Evolutionary conservation across 257 asterid species (phyloP), one percentile per base, ranked within the genome.

Genomic region (Solanum gracilifrons): DNA sequence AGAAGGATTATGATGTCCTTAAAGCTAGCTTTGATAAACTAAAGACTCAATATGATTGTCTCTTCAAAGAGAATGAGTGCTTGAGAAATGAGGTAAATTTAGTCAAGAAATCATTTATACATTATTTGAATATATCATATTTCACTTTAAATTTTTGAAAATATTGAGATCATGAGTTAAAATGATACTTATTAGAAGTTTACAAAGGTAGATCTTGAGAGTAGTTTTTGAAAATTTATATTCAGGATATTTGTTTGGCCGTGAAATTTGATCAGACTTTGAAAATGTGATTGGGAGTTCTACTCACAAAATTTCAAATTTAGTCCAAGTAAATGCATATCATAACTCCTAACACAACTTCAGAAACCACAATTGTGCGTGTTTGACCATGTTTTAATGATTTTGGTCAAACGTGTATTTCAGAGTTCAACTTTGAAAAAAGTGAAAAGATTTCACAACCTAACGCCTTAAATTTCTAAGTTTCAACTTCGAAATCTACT

Each of bases 1-100:
- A 87, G 76, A 69, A 73, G 51, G 75, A 87, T 48, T 87, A 87
- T 82, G 87, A 83, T 87, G 87, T 88, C 3, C 85, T 96, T 88
- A 96, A 95, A 91, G 74, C 94, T 27, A 91, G 91, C 87, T 95
- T 85, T 83, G 95, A 95, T 35, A 11, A 82, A 46, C 87, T 87
- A 51, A 87, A 82, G 41, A 62, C 82, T 27, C 68, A 82, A 31
- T 83, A 43, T 51, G 84, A 87, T 31, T 33, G 64, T 43, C 87
- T 87, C 75, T 88, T 77, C 91, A 62, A 93, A 77, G 94, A 96
- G 88, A 96, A 94, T 36, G 93, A 92, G 68, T 88, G 87, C 46
- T 88, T 95, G 89, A 92, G 90, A 83, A 90, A 77, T 36, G 96
- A 96, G 95, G 98, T 96, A 88, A 88, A 21, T 12, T 2, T 85